Percentiles rank a stretch among this genome's conserved stretches.
phyloP scores from a whole-genome alignment of 139 green algal genomes.

The Tetraselmis chui region DNA sequence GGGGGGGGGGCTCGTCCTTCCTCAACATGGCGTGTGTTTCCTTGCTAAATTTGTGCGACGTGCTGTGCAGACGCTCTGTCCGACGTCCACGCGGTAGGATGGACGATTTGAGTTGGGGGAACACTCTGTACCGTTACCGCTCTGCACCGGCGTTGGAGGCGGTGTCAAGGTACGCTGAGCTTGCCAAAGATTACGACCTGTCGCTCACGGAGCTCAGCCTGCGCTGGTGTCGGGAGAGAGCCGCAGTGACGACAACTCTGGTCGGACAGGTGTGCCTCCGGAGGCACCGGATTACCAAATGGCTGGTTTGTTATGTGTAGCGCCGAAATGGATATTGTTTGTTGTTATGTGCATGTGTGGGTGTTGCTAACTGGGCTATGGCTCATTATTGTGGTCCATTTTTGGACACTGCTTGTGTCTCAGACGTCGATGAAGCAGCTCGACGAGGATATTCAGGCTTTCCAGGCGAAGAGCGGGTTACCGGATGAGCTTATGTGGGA shows the following conservation, averaged over 20 bases:
- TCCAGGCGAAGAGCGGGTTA: not conserved
- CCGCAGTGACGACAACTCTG: slow-evolving; percentile 10
- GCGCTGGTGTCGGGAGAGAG: slow-evolving; percentile 3
- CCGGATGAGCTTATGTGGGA: slow-evolving; percentile 3
- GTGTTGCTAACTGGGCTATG: too few relatives aligned
- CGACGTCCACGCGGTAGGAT: slow-evolving; percentile 13
- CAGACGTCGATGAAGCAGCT: slow-evolving; percentile 12
- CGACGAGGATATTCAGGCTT: slow-evolving; percentile 2
- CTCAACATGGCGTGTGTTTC: too few relatives aligned
- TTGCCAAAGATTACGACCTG: slow-evolving; percentile 9
- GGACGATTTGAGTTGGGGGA: slow-evolving; percentile 16
- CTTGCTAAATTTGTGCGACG: too few relatives aligned
- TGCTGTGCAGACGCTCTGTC: not conserved
- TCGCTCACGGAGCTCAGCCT: slow-evolving; percentile 9
- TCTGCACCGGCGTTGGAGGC: slow-evolving; percentile 6
- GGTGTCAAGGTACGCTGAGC: not conserved
- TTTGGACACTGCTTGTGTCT: not conserved
- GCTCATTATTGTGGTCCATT: too few relatives aligned
- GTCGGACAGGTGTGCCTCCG: slow-evolving; percentile 11
- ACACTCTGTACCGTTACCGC: slow-evolving; percentile 19
- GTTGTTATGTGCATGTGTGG: too few relatives aligned
- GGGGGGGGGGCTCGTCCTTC: too few relatives aligned
- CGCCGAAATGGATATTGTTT: too few relatives aligned
- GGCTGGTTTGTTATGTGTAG: too few relatives aligned
- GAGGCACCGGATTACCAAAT: too few relatives aligned